These are phyloP conservation scores for Aphanocladium album DNA, from an alignment of 2,329 filamentous ascomycete genomes.

Conservation along the genomic window DNA sequence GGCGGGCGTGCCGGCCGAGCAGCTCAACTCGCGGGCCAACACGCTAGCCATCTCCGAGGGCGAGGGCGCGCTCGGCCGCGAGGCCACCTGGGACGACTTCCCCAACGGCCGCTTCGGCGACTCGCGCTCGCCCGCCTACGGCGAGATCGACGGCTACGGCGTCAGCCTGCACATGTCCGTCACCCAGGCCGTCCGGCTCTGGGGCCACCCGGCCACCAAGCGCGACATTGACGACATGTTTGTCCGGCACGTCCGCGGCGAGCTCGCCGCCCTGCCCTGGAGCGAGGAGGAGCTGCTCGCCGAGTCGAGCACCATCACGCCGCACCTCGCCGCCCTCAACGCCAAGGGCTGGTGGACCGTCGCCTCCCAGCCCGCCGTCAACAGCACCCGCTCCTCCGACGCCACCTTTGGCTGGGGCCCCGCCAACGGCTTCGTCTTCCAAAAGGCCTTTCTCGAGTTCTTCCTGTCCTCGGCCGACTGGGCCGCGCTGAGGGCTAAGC, in stretches of 20 bases:
- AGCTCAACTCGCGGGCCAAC: slow-evolving; percentile 72
- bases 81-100: slow-evolving; percentile 98
- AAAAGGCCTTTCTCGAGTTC: slow-evolving; percentile 97
- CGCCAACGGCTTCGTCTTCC: slow-evolving; percentile 87
- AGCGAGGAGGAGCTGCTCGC: slow-evolving; percentile 82
- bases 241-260: slow-evolving; percentile 71
- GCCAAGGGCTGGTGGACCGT: slow-evolving; percentile 90
- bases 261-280: slow-evolving; percentile 82
- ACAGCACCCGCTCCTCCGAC: slow-evolving; percentile 73
- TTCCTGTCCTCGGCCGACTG: slow-evolving; percentile 77
- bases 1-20: slow-evolving; percentile 68
- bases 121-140: slow-evolving; percentile 85
- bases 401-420: slow-evolving; percentile 90
- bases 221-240: slow-evolving; percentile 78
- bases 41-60: slow-evolving; percentile 93
- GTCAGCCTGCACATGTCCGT: slow-evolving; percentile 89
- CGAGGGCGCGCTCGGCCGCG: slow-evolving; percentile 79
- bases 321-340: slow-evolving; percentile 72
- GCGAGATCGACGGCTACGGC: slow-evolving; percentile 96
- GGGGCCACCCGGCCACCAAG: slow-evolving; percentile 68
- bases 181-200: slow-evolving; percentile 75
- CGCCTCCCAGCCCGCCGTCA: slow-evolving; percentile 90
- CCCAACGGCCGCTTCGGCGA: slow-evolving; percentile 96
- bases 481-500: slow-evolving; percentile 56
- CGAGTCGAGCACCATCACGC: slow-evolving; percentile 77